Percentiles rank a stretch among this genome's conserved stretches.
Conservation (phyloP, 2,329 filamentous ascomycete species). For the Arthroderma sp. region DNA sequence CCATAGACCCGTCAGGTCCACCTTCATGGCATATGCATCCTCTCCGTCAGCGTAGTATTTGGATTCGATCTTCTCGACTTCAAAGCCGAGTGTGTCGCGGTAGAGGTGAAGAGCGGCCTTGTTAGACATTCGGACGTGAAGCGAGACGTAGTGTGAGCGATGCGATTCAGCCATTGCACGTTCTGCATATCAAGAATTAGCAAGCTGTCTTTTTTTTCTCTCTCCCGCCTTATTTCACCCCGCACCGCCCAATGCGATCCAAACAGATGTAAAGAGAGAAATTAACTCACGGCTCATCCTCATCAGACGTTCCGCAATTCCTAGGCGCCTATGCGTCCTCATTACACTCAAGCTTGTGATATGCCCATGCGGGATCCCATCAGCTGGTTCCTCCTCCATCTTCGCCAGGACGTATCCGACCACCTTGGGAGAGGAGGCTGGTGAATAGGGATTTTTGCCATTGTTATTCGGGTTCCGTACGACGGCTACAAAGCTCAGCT, state of each 20-base stretch:
- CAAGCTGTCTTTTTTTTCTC: not conserved
- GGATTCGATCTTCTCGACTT: conserved; percentile 53
- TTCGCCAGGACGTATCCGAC: conserved; percentile 99
- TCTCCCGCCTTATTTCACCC: not conserved
- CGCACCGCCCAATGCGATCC: too few species aligned
- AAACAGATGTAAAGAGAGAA: conserved; percentile 1
- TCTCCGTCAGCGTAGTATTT: conserved; percentile 81
- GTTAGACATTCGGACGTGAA: conserved; percentile 93
- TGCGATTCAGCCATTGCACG: conserved; percentile 95
- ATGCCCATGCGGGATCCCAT: conserved; percentile 86
- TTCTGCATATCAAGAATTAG: conserved; percentile 40
- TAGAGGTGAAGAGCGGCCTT: conserved; percentile 82
- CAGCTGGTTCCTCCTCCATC: conserved; percentile 95
- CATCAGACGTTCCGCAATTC: conserved; percentile 96
- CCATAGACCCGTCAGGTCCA: conserved; percentile 52
- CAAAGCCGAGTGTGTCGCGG: conserved; percentile 80
- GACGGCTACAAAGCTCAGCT: conserved; percentile 91
- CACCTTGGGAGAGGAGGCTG: conserved; percentile 56
- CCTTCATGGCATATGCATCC: conserved; percentile 87
- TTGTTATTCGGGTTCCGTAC: conserved; percentile 69
- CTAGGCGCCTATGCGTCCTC: conserved; percentile 81
- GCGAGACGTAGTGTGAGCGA: conserved; percentile 77
- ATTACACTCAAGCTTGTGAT: conserved; percentile 93
- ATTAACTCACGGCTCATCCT: conserved; percentile 65
- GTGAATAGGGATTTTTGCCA: conserved; percentile 56